phyloP scores from a whole-genome alignment of 306 rosid species.

The Sicyos baderoa region DNA sequence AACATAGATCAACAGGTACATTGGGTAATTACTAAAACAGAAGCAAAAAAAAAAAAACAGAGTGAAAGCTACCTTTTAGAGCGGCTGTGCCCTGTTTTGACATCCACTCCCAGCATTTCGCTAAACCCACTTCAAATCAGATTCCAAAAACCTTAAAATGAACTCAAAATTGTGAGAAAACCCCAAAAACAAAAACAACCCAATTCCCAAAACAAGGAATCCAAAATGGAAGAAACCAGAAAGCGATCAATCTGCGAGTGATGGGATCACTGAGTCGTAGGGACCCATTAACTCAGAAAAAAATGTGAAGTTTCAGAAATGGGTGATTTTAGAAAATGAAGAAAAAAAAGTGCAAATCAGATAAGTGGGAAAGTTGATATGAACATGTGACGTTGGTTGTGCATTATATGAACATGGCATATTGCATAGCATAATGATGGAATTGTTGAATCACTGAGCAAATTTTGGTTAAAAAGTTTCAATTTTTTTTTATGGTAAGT shows the following conservation, averaged over 20 bases:
- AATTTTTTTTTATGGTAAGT: too few relatives aligned
- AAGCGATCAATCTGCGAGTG: background rate
- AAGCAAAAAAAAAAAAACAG: background rate
- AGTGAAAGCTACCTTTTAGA: conserved; percentile 49
- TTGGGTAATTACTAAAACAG: background rate
- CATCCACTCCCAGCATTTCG: conserved; percentile 40
- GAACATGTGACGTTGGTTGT: too few relatives aligned
- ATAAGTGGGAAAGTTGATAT: too few relatives aligned
- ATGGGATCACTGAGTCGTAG: too few relatives aligned
- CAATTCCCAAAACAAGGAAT: conserved; percentile 2
- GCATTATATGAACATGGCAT: too few relatives aligned
- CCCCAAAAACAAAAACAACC: background rate
- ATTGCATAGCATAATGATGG: too few relatives aligned
- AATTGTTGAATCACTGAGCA: too few relatives aligned
- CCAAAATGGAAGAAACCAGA: background rate
- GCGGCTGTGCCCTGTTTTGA: conserved; percentile 53
- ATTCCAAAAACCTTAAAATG: background rate
- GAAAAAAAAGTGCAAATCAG: background rate
- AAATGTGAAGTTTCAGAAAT: background rate
- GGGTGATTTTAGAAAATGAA: background rate
- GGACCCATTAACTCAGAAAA: too few relatives aligned
- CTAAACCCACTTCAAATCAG: conserved; percentile 35
- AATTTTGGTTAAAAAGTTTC: too few relatives aligned
- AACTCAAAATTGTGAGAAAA: background rate
- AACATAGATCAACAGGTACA: conserved; percentile 14